Evolutionary conservation across 2,329 filamentous ascomycete species (phyloP), one percentile per base, ranked within the genome.

Genomic region (Nigrospora osmanthi): DNA sequence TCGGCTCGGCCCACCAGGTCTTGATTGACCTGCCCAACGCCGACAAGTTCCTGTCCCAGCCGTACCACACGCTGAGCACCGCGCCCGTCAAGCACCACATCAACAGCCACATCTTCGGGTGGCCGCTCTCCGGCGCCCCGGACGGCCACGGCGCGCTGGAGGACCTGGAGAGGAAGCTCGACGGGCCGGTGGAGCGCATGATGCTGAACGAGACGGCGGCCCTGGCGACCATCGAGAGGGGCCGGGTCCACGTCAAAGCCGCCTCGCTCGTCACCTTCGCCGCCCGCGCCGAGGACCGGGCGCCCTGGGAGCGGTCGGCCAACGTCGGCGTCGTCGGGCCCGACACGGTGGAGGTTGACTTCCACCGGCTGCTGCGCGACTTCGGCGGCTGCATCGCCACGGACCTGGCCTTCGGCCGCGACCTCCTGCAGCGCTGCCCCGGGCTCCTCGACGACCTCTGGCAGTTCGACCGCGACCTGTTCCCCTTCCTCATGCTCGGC

Each of bases 1-100:
- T 59, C 15, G 63, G 60, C 52, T 49, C 51, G 11, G 46, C 52
- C n/a, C 49, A 58, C 31, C 54, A 57, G 37, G 50, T 56, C 19
- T 47, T 56, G 33, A 51, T 56, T 35, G 52, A 58, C 32, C 54
- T 47, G 31, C 38, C 47, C 12, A 47, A 46, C 28, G 38, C 45
- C 9, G 50, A 52, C 17, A 38, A 41, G n/a, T 41, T 50, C 31
- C 36, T 50, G 35, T 38, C 48, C 3, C 44, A 50, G 34, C 32
- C 38, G 14, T 31, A 34, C 17, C 46, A 44, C 33, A 42, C 31
- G 17, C 38, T 28, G 7, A 28, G 23, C 10, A 38, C 23, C 13
- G 15, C 40, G 4, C 44, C 38, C 7, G 17, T 43, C 10, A 38
- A 47, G 4, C 35, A 43, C 23, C 44, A 40, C 6, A 35, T 52